phyloP scores from a whole-genome alignment of 257 asterid species.

The Capsicum chinense region DNA sequence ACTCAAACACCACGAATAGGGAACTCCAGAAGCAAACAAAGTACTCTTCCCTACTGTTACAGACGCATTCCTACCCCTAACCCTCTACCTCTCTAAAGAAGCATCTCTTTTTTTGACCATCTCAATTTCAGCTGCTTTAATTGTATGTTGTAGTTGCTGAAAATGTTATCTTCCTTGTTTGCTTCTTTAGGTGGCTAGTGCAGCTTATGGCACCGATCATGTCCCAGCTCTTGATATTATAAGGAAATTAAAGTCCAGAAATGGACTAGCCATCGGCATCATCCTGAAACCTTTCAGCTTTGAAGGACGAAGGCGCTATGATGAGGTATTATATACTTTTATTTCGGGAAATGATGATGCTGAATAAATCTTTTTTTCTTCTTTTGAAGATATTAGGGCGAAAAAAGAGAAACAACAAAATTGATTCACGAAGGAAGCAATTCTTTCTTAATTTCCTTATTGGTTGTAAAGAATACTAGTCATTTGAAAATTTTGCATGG shows the following conservation, averaged over 20 bases:
- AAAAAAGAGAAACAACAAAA: background rate
- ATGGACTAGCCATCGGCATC: slow-evolving; percentile 73
- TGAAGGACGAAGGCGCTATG: slow-evolving; percentile 92
- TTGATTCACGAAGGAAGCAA: background rate
- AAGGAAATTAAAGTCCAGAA: slow-evolving; percentile 57
- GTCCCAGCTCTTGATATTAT: slow-evolving; percentile 72
- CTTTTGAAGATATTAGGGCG: background rate
- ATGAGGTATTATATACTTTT: slow-evolving; percentile 56
- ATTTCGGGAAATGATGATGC: slow-evolving; percentile 1
- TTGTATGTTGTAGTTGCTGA: background rate
- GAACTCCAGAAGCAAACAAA: no score
- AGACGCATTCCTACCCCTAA: no score
- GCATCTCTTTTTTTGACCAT: slow-evolving; percentile 1
- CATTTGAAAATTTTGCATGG: slow-evolving; percentile 3
- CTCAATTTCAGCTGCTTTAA: background rate
- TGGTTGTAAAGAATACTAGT: background rate
- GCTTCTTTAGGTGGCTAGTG: slow-evolving; percentile 80
- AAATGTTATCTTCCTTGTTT: slow-evolving; percentile 23
- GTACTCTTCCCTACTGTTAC: no score
- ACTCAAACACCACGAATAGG: no score
- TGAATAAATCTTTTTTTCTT: background rate
- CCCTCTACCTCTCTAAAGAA: background rate
- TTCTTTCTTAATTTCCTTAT: background rate
- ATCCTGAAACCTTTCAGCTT: slow-evolving; percentile 91
- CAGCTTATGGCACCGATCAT: slow-evolving; percentile 82